These are phyloP conservation scores for Chenopodium quinoa DNA, from an alignment of 148 eudicot species.

Conservation along the genomic window DNA sequence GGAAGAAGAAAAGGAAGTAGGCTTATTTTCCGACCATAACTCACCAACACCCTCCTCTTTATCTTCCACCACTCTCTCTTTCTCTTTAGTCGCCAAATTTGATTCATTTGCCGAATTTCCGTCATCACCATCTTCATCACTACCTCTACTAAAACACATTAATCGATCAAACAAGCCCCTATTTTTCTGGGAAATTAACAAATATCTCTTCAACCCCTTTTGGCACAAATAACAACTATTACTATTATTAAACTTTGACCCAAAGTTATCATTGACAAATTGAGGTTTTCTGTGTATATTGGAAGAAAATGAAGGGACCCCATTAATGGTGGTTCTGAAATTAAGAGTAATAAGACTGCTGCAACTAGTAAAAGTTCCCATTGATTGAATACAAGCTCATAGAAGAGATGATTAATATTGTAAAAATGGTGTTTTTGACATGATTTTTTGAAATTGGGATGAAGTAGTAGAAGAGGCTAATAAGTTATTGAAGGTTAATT, in stretches of 20 bases:
- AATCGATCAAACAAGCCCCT: slow-evolving; percentile 30
- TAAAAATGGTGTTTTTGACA: background rate
- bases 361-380: slow-evolving; percentile 27
- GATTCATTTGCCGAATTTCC: slow-evolving; percentile 36
- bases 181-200: slow-evolving; percentile 18
- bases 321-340: slow-evolving; percentile 26
- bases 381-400: slow-evolving; percentile 10
- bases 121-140: slow-evolving; percentile 27
- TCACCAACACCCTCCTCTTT: slow-evolving; percentile 9
- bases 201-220: slow-evolving; percentile 24
- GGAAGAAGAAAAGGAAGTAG: slow-evolving; percentile 20
- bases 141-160: slow-evolving; percentile 39
- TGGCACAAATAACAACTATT: slow-evolving; percentile 36
- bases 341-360: slow-evolving; percentile 20
- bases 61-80: slow-evolving; percentile 29
- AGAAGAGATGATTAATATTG: background rate
- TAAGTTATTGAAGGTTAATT: no score
- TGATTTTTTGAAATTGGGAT: background rate
- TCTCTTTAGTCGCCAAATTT: slow-evolving; percentile 56
- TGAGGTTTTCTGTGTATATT: background rate
- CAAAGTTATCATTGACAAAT: background rate
- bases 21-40: slow-evolving; percentile 10
- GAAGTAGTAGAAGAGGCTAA: background rate
- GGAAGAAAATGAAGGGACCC: slow-evolving; percentile 4
- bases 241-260: slow-evolving; percentile 17